A percentile compares a stretch with the other conserved stretches of the same genome.
Conservation (phyloP, 1,284 basidiomycete species). For the Trichosporon asahii region DNA sequence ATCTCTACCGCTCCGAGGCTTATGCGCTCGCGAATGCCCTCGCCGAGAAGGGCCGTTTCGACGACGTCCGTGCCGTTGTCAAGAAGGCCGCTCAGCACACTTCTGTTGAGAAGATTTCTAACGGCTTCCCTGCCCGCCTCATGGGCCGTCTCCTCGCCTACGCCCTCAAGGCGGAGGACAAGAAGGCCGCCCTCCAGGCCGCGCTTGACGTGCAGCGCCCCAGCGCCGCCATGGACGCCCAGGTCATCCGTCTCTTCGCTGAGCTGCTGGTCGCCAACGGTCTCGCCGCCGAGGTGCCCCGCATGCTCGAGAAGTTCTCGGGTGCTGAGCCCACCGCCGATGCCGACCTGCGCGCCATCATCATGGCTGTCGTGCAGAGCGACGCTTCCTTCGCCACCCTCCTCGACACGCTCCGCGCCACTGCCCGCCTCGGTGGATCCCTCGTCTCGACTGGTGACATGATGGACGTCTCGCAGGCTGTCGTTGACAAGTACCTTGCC, state of each 20-base stretch:
- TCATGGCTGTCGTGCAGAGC: conserved; percentile 5
- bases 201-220: conserved; percentile 15
- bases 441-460: conserved; percentile 9
- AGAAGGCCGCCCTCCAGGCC: conserved; percentile 54
- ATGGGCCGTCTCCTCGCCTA: conserved; percentile 44
- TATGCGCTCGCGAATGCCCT: conserved; percentile 55
- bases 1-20: background rate
- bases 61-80: conserved; percentile 43
- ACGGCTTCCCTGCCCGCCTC: background rate
- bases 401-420: conserved; percentile 23
- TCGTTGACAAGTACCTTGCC: conserved; percentile 28
- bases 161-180: conserved; percentile 53
- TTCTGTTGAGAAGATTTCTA: background rate
- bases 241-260: conserved; percentile 2
- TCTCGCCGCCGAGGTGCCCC: conserved; percentile 17
- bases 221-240: conserved; percentile 21
- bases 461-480: conserved; percentile 19
- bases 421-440: conserved; percentile 19
- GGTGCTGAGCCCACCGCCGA: background rate
- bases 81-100: no score
- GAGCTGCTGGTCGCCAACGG: conserved; percentile 13
- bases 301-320: conserved; percentile 11
- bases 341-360: conserved; percentile 1
- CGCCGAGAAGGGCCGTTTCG: conserved; percentile 54
- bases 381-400: conserved; percentile 18